Evolutionary conservation across 257 asterid genomes (phyloP), one percentile per base, ranked within the genome.

Genomic region (Fraxinus anomala): DNA sequence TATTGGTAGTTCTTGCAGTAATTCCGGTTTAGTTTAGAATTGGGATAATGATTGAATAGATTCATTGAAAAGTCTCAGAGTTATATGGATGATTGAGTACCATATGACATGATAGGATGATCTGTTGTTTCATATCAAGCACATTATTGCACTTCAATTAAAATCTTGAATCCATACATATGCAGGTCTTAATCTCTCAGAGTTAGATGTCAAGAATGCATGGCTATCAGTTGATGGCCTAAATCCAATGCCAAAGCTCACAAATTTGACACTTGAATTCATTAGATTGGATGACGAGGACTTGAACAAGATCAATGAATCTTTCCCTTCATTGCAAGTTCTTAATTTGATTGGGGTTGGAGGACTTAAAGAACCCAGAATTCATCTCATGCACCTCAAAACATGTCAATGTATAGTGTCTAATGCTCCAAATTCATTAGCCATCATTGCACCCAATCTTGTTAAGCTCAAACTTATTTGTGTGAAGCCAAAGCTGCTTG

Each of bases 271-370:
- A 0, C 97, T 93, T n/a, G 94, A 91, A 77, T 91, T 87, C 83
- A 87, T 90, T 72, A 89, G 91, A 84, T 85, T 93, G 83, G 96
- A 90, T 54, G 97, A 93, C 68, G 97, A 93, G 85, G 86, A 93
- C 87, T 84, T 93, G 77, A 85, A 85, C 71, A 91, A 85, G 87
- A 68, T 93, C 56, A 91, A 87, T 3, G 87, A 82, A 17, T 87
- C 92, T 84, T 90, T 93, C 80, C 92, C 94, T 5, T 72, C 79
- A 4, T 82, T 93, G 68, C 85, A 87, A 82, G 88, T 73, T 79
- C 94, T 93, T 49, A 90, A 89, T 76, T 82, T 93, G 78, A 89
- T 89, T 37, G 97, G 94, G 31, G 97, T 93, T 36, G 96, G 94
- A 82, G 96, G 97, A 37, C 92, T 93, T 76, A 91, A 87, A 82